These are phyloP conservation scores for Colletotrichum gloeosporioides DNA, from an alignment of 2,329 filamentous ascomycete species.

Conservation along the genomic window DNA sequence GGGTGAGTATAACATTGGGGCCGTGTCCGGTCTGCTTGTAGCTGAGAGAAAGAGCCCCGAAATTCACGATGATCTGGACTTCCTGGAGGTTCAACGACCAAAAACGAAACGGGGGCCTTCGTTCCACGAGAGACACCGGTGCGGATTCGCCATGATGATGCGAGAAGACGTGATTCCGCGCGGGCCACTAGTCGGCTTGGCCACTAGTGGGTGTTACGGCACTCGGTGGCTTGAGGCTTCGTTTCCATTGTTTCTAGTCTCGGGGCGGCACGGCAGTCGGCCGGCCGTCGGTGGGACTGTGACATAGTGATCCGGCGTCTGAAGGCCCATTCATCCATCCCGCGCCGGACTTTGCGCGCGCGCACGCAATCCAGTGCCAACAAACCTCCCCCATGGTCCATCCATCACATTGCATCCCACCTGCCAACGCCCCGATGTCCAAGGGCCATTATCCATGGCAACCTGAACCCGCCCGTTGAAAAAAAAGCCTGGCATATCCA, in stretches of 20 bases:
- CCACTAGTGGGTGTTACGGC: background rate
- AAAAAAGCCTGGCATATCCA: slow-evolving; percentile 3
- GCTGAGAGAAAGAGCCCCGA: background rate
- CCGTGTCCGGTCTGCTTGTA: background rate
- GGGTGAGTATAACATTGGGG: background rate
- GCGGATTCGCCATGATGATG: slow-evolving; percentile 19
- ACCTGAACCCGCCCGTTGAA: background rate
- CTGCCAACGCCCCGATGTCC: background rate
- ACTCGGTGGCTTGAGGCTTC: background rate
- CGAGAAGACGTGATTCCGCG: slow-evolving; percentile 18
- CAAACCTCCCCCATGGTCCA: background rate
- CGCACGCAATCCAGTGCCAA: background rate
- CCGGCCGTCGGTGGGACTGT: slow-evolving; percentile 7
- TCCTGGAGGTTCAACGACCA: background rate
- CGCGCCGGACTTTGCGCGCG: background rate
- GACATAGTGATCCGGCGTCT: background rate
- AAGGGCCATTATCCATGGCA: slow-evolving; percentile 1
- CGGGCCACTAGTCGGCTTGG: slow-evolving; percentile 15
- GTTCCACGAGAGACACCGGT: background rate
- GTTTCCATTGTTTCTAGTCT: background rate
- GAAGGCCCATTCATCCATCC: background rate
- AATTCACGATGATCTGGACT: background rate
- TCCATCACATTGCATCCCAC: background rate
- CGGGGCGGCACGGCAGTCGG: slow-evolving; percentile 18
- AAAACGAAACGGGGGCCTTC: background rate